Conservation (phyloP, 148 eudicot species). For the Mesembryanthemum crystallinum region DNA sequence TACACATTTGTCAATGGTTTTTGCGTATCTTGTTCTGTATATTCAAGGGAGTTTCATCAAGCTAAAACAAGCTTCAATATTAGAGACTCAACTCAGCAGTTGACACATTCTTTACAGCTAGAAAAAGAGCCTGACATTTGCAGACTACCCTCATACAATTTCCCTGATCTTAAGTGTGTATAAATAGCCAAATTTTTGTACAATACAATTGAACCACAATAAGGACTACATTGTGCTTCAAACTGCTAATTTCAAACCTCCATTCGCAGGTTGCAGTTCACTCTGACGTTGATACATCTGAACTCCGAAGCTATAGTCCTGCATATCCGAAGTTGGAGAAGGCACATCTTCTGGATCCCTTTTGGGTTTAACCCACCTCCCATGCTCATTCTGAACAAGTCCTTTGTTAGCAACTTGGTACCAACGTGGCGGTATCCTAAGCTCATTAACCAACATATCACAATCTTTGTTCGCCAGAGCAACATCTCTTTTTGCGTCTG, state of each 20-base stretch:
- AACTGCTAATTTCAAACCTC: background rate
- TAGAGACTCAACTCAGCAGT: too few species aligned
- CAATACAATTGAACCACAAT: background rate
- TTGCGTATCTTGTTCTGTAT: too few species aligned
- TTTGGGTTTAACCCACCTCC: slow-evolving; percentile 72
- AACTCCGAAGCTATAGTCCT: slow-evolving; percentile 1
- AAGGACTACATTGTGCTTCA: background rate
- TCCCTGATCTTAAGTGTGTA: background rate
- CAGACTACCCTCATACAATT: background rate
- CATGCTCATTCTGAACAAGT: slow-evolving; percentile 48
- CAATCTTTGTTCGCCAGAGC: slow-evolving; percentile 67
- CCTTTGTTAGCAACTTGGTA: slow-evolving; percentile 60
- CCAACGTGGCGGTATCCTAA: slow-evolving; percentile 65
- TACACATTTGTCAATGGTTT: too few species aligned
- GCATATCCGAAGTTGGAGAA: slow-evolving; percentile 36
- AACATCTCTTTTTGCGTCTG: slow-evolving; percentile 54
- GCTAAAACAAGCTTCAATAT: too few species aligned
- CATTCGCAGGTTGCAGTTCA: slow-evolving; percentile 5
- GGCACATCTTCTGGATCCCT: slow-evolving; percentile 76
- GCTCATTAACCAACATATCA: slow-evolving; percentile 60
- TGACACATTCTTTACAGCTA: too few species aligned
- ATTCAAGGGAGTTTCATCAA: too few species aligned
- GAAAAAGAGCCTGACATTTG: background rate
- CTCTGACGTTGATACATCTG: slow-evolving; percentile 1
- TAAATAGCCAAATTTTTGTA: background rate